Percentiles rank a stretch among this genome's conserved stretches.
Evolutionary conservation across 2,329 filamentous ascomycete genomes (phyloP).

Genomic region (Whalleya microplaca): DNA sequence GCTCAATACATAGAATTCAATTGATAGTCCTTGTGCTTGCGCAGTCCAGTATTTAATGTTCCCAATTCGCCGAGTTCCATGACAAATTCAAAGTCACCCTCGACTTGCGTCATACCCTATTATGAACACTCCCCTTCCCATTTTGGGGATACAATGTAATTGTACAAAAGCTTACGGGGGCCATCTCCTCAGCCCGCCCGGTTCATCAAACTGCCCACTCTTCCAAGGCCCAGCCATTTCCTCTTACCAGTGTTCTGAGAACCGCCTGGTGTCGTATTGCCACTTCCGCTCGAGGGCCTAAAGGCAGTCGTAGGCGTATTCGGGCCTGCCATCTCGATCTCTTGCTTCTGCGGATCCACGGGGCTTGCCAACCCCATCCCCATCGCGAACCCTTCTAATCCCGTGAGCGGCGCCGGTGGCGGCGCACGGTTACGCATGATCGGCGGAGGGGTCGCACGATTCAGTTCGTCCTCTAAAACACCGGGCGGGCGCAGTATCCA

Average conservation of each 20-base stretch:
- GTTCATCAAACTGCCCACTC: constrained; percentile 31
- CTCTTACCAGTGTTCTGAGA: constrained; percentile 24
- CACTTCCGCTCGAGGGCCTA: constrained; percentile 3
- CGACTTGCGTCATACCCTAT: not conserved
- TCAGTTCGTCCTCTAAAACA: constrained; percentile 47
- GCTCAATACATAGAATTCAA: no score
- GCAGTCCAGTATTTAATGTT: constrained; percentile 9
- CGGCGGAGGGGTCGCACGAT: constrained; percentile 59
- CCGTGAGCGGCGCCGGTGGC: constrained; percentile 8
- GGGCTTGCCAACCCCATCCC: constrained; percentile 3
- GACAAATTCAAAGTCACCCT: not conserved
- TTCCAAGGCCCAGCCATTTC: constrained; percentile 37
- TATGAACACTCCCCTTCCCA: not conserved
- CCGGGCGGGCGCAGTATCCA: constrained; percentile 45
- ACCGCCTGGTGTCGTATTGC: constrained; percentile 3
- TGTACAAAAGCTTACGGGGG: not conserved
- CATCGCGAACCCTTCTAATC: not conserved
- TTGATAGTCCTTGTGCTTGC: constrained; percentile 10
- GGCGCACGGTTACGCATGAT: constrained; percentile 51
- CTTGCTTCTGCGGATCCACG: constrained; percentile 10
- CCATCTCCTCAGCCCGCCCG: constrained; percentile 24
- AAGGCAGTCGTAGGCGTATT: constrained; percentile 16
- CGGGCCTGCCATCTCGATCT: constrained; percentile 4
- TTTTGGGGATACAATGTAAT: not conserved
- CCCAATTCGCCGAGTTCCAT: not conserved